These are phyloP conservation scores for Clavispora vitiphila DNA, from an alignment of 805 yeast genomes.

Conservation along the genomic window DNA sequence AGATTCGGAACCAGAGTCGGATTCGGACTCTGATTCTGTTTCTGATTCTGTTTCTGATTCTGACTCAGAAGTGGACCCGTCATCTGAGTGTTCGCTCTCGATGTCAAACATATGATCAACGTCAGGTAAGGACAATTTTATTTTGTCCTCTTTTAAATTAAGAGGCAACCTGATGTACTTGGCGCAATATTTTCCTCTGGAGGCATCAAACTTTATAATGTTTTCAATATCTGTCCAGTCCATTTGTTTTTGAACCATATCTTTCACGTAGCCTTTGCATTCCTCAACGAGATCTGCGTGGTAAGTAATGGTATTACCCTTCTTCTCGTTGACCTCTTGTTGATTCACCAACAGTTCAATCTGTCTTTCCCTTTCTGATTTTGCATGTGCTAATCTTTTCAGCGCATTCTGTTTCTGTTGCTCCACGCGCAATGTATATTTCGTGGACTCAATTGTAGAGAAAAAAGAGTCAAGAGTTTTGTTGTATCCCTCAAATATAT, in stretches of 20 bases:
- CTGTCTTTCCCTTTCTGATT: constrained; percentile 64
- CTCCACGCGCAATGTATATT: constrained; percentile 67
- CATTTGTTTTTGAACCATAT: constrained; percentile 73
- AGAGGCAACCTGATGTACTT: constrained; percentile 59
- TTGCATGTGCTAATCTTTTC: constrained; percentile 69
- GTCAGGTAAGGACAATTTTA: constrained; percentile 52
- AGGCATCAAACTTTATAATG: constrained; percentile 63
- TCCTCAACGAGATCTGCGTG: constrained; percentile 68
- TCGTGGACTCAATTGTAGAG: constrained; percentile 79
- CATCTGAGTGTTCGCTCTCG: background rate
- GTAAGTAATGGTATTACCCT: constrained; percentile 68
- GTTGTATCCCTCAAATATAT: constrained; percentile 62
- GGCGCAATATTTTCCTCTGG: constrained; percentile 62
- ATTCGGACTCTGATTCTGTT: constrained; percentile 22
- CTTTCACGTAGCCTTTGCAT: constrained; percentile 63
- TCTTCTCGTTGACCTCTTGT: constrained; percentile 57
- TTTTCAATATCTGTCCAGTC: constrained; percentile 91
- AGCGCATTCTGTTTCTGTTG: constrained; percentile 73
- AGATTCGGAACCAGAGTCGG: constrained; percentile 15
- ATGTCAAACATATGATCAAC: constrained; percentile 32
- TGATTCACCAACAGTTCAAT: constrained; percentile 59
- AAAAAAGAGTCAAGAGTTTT: constrained; percentile 78
- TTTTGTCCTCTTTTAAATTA: constrained; percentile 62
- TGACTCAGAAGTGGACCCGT: constrained; percentile 14
- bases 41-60: constrained; percentile 29